These are phyloP conservation scores for Termitomyces sp. DNA, from an alignment of 768 basidiomycete genomes.

Conservation along the genomic window DNA sequence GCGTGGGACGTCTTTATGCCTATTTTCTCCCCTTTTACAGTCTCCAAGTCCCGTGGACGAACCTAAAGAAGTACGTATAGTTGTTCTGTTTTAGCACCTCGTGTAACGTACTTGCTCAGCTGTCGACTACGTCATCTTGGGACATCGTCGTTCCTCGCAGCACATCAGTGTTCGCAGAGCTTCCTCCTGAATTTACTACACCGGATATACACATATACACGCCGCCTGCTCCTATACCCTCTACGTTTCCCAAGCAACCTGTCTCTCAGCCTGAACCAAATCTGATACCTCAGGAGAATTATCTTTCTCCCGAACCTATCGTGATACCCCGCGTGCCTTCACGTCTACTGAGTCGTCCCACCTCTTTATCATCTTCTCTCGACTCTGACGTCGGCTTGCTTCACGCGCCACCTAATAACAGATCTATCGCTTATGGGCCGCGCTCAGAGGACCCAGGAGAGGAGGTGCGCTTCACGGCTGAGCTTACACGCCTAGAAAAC, in stretches of 20 bases:
- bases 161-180: neutral
- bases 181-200: neutral
- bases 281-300: neutral
- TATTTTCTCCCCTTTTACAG: neutral
- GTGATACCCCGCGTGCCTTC: neutral
- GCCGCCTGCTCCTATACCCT: neutral
- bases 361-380: neutral
- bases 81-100: neutral
- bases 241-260: neutral
- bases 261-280: neutral
- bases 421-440: constrained; percentile 41
- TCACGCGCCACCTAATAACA: neutral
- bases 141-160: neutral
- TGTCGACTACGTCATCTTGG: neutral
- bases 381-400: constrained; percentile 26
- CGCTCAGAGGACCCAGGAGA: constrained; percentile 69
- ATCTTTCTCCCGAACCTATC: neutral
- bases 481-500: constrained; percentile 80
- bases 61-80: neutral
- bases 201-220: neutral
- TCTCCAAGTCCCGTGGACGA: neutral
- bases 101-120: neutral
- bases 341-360: neutral
- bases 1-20: neutral
- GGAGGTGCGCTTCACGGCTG: constrained; percentile 91